Base-by-base conservation (phyloP, 257 asterid genomes). In the Plantago ovata region DNA sequence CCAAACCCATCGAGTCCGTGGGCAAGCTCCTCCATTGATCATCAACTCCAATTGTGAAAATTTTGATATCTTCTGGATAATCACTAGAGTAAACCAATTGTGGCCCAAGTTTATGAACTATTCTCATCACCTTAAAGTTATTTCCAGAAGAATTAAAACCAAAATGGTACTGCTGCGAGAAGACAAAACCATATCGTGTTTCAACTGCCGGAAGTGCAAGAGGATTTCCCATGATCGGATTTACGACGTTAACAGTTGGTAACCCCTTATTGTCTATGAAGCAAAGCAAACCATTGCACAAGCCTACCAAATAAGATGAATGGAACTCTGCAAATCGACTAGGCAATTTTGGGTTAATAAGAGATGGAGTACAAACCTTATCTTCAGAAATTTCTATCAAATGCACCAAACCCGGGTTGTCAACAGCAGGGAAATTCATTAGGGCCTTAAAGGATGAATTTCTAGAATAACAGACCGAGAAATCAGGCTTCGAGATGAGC, bases 41-140 rank as follows among this genome's bases (percentile, higher is more conserved):
- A 51, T 50, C 67, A 39, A 50, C 67, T 24, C 67, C 67, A 36
- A 62, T 20, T 7, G 67, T 62, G 22, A 62, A 51, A 50, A 62
- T 62, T 28, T 50, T 48, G n/a, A 20, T 11, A 0, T 50, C 16
- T 22, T 12, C 28, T 61, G 4, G 3, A 14, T 1, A 2, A 28
- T n/a, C 6, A n/a, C 40, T 46, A 9, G 1, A 7, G 19, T 28
- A 28, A n/a, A n/a, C n/a, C 36, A 8, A 28, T 28, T 8, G 7
- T 28, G 4, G 36, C 36, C 4, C 7, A 12, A 21, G 3, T 13
- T 36, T 20, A 24, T 3, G 38, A 10, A 22, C 32, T 20, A 47
- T 13, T 22, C 58, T 48, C 39, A 61, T 7, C 45, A 49, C 66
- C 50, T 62, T 60, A 16, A 44, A 60, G 40, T 60, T 50, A 40